A percentile compares a stretch with the other conserved stretches of the same genome.
Evolutionary conservation across 2,329 filamentous ascomycete genomes (phyloP).

Genomic region (Neofusicoccum umdonicola): DNA sequence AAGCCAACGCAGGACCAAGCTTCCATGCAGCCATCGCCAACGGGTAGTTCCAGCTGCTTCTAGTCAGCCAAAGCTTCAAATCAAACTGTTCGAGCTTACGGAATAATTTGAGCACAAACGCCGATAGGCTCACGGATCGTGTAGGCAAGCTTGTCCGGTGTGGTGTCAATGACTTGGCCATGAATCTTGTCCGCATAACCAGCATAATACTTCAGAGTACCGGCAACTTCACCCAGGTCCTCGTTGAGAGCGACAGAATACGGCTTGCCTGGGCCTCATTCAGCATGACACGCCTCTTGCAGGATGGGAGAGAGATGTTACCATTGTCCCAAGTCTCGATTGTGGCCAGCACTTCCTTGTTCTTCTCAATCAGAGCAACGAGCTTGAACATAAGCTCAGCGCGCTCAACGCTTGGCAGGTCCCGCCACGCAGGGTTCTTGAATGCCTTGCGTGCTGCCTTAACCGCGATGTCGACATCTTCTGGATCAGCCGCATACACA

Average conservation of each 20-base stretch:
- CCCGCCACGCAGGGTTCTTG: slow-evolving; percentile 64
- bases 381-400: slow-evolving; percentile 68
- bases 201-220: slow-evolving; percentile 69
- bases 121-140: slow-evolving; percentile 67
- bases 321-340: slow-evolving; percentile 81
- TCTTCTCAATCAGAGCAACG: slow-evolving; percentile 64
- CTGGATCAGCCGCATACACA: slow-evolving; percentile 65
- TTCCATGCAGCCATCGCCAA: slow-evolving; percentile 52
- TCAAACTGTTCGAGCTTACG: slow-evolving; percentile 16
- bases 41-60: slow-evolving; percentile 48
- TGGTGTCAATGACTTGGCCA: slow-evolving; percentile 73
- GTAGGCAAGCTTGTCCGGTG: slow-evolving; percentile 69
- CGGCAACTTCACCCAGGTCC: slow-evolving; percentile 61
- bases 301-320: slow-evolving; percentile 18
- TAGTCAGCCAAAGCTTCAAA: neutral
- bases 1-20: slow-evolving; percentile 56
- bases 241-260: slow-evolving; percentile 64
- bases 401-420: slow-evolving; percentile 65
- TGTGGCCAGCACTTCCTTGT: slow-evolving; percentile 61
- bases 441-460: slow-evolving; percentile 68
- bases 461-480: slow-evolving; percentile 70
- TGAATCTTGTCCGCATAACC: slow-evolving; percentile 79
- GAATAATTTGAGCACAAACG: slow-evolving; percentile 41
- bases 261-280: slow-evolving; percentile 52
- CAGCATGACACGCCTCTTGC: neutral